A percentile compares a stretch with the other conserved stretches of the same genome.
Conservation (phyloP, 106 monocot genomes). For the Hemerocallis citrina region DNA sequence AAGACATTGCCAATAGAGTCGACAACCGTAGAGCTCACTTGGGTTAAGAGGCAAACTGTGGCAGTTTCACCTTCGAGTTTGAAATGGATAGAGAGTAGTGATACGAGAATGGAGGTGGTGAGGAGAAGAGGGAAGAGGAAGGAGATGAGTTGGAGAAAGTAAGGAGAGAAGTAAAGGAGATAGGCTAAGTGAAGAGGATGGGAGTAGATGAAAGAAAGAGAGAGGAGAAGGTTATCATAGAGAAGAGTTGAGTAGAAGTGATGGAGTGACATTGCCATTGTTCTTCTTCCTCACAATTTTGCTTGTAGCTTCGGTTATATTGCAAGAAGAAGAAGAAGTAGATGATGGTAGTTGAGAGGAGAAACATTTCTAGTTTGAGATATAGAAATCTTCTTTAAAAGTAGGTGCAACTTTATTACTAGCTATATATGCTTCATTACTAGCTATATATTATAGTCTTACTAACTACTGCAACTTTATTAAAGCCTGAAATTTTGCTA, state of each 20-base stretch:
- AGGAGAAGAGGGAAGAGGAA: slow-evolving; percentile 72
- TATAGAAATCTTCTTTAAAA: no score
- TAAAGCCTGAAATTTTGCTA: no score
- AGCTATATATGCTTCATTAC: no score
- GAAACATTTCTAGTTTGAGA: not conserved
- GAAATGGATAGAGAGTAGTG: slow-evolving; percentile 19
- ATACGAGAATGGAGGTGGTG: slow-evolving; percentile 55
- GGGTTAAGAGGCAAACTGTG: slow-evolving; percentile 1
- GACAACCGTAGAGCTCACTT: slow-evolving; percentile 15
- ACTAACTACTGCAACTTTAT: no score
- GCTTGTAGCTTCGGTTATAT: not conserved
- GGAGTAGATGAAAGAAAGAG: slow-evolving; percentile 23
- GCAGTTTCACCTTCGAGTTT: not conserved
- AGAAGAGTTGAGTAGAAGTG: slow-evolving; percentile 4
- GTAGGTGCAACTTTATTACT: no score
- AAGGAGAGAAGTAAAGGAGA: slow-evolving; percentile 57
- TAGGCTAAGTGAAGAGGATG: slow-evolving; percentile 55
- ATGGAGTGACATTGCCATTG: not conserved
- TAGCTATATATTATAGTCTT: no score
- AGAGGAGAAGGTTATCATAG: slow-evolving; percentile 31
- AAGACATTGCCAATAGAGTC: slow-evolving; percentile 5
- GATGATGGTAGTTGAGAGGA: no score
- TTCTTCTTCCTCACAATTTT: not conserved
- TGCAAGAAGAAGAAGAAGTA: not conserved
- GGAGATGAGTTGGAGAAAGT: slow-evolving; percentile 39